Conservation (phyloP, 768 basidiomycete species). For the Boletus rubescentipes region DNA sequence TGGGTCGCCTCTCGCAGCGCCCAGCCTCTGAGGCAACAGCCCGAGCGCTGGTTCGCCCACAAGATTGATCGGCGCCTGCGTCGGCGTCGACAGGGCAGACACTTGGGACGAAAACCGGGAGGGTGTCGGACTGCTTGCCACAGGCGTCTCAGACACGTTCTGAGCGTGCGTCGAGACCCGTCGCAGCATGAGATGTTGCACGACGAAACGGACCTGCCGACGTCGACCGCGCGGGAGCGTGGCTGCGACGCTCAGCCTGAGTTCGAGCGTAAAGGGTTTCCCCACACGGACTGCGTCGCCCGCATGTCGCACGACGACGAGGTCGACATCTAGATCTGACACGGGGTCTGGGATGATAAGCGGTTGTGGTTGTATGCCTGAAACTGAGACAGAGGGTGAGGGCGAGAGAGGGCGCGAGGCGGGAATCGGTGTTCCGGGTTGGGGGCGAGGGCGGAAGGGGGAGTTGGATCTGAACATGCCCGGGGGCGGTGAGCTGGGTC, state of each 20-base stretch:
- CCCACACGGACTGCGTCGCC: slow-evolving; percentile 46
- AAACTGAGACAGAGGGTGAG: slow-evolving; percentile 25
- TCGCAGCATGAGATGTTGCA: slow-evolving; percentile 63
- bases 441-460: slow-evolving; percentile 34
- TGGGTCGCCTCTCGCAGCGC: slow-evolving; percentile 7
- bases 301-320: slow-evolving; percentile 52
- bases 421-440: slow-evolving; percentile 30
- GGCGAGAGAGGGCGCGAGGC: slow-evolving; percentile 32
- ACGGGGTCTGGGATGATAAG: slow-evolving; percentile 18
- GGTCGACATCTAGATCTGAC: slow-evolving; percentile 54
- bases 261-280: slow-evolving; percentile 57
- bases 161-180: slow-evolving; percentile 22
- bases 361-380: slow-evolving; percentile 19
- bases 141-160: slow-evolving; percentile 4
- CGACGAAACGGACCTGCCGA: slow-evolving; percentile 51
- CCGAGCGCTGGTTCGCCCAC: slow-evolving; percentile 9
- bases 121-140: not conserved
- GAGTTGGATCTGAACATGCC: slow-evolving; percentile 45
- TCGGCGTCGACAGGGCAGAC: slow-evolving; percentile 6
- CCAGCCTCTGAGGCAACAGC: slow-evolving; percentile 14
- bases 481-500: slow-evolving; percentile 57
- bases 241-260: slow-evolving; percentile 53
- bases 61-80: slow-evolving; percentile 1
- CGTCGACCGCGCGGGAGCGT: slow-evolving; percentile 35
- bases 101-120: slow-evolving; percentile 9